Conservation (phyloP, 1,284 basidiomycete genomes). For the Microbotryum violaceum region DNA sequence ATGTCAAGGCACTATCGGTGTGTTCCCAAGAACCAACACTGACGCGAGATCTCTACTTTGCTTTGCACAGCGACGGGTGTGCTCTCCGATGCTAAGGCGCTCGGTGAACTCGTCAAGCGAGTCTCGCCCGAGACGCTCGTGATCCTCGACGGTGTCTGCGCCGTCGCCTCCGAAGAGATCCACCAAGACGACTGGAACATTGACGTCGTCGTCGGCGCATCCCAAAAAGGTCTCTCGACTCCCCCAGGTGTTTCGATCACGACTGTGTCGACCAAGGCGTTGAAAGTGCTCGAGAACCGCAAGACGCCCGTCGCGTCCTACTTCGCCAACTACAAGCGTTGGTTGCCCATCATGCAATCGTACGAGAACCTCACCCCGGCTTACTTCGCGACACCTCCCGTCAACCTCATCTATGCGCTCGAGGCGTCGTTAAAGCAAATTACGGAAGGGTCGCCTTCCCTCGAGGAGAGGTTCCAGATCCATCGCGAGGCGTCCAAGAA, state of each 20-base stretch:
- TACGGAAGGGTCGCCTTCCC: conserved; percentile 51
- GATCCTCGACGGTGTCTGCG: conserved; percentile 86
- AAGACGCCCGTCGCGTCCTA: conserved; percentile 66
- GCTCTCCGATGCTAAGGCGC: conserved; percentile 71
- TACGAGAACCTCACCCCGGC: conserved; percentile 61
- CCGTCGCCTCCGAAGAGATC: conserved; percentile 93
- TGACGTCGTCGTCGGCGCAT: conserved; percentile 75
- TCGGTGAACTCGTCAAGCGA: conserved; percentile 65
- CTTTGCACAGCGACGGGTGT: conserved; percentile 51
- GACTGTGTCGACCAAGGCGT: conserved; percentile 69
- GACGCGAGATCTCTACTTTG: background rate
- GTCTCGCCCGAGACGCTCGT: conserved; percentile 82
- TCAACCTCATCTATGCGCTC: conserved; percentile 85
- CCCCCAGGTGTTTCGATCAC: conserved; percentile 91
- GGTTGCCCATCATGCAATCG: conserved; percentile 87
- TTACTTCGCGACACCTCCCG: conserved; percentile 81
- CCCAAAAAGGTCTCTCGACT: conserved; percentile 89
- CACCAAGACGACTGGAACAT: conserved; percentile 85
- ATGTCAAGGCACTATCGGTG: background rate
- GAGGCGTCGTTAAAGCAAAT: conserved; percentile 71
- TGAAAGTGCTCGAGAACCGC: conserved; percentile 64
- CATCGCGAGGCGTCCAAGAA: conserved; percentile 67
- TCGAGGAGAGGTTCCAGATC: conserved; percentile 70
- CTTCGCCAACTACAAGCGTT: conserved; percentile 86
- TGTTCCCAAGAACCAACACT: background rate